phyloP scores from a whole-genome alignment of 768 basidiomycete genomes.

The Fistulinella prunicolor region DNA sequence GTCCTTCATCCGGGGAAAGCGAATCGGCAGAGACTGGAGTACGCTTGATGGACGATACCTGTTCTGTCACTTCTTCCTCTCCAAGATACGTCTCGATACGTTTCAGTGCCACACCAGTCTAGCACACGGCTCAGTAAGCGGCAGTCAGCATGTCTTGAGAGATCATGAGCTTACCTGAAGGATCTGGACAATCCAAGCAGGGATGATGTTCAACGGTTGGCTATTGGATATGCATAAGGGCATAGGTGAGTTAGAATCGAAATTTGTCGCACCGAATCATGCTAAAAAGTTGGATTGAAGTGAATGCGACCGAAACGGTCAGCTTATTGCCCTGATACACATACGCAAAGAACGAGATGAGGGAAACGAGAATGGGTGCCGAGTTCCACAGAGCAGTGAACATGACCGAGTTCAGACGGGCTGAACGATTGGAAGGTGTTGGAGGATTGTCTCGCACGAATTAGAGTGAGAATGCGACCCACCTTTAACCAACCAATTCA shows the following conservation, averaged over 20 bases:
- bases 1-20: constrained; percentile 29
- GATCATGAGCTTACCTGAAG: constrained; percentile 43
- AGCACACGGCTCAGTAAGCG: no score
- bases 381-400: constrained; percentile 71
- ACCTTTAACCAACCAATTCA: constrained; percentile 78
- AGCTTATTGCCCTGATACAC: constrained; percentile 71
- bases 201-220: constrained; percentile 74
- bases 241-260: not conserved
- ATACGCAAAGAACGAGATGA: constrained; percentile 74
- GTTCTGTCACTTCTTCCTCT: constrained; percentile 61
- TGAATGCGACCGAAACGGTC: constrained; percentile 80
- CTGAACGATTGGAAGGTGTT: constrained; percentile 29
- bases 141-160: no score
- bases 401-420: constrained; percentile 67
- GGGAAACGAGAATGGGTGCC: constrained; percentile 77
- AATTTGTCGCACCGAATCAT: constrained; percentile 62
- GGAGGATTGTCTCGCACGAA: not conserved
- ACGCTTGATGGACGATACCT: constrained; percentile 56
- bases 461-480: constrained; percentile 4
- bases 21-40: constrained; percentile 21
- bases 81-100: constrained; percentile 59
- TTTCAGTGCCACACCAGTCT: constrained; percentile 55
- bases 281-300: constrained; percentile 80
- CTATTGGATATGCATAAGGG: constrained; percentile 29
- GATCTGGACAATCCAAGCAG: constrained; percentile 74